These are phyloP conservation scores for Pseudogymnoascus destructans DNA, from an alignment of 2,329 filamentous ascomycete species.

Conservation along the genomic window DNA sequence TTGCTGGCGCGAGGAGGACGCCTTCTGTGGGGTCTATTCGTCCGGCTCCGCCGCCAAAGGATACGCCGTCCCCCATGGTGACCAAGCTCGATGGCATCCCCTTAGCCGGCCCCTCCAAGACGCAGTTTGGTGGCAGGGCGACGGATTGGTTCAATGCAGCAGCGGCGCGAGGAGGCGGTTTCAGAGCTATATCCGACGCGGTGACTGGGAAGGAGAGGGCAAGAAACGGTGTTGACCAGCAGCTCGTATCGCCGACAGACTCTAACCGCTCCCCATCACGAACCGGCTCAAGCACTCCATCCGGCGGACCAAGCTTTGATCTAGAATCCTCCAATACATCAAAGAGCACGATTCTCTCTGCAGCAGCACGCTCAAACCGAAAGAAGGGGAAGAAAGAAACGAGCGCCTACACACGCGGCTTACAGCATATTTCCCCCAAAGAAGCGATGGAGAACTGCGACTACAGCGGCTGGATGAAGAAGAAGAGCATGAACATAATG, in stretches of 20 bases:
- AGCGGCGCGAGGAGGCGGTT: constrained; percentile 46
- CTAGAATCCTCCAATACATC: constrained; percentile 58
- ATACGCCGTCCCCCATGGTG: constrained; percentile 41
- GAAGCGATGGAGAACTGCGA: constrained; percentile 81
- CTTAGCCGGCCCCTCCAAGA: constrained; percentile 26
- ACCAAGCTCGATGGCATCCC: constrained; percentile 41
- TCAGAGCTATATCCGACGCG: constrained; percentile 77
- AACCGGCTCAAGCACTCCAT: constrained; percentile 63
- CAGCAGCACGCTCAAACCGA: constrained; percentile 35
- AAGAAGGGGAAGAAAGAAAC: constrained; percentile 88
- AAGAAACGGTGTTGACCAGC: constrained; percentile 36
- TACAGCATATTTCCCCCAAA: constrained; percentile 66
- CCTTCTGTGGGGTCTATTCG: constrained; percentile 40
- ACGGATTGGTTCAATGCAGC: constrained; percentile 40
- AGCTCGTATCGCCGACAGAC: constrained; percentile 19
- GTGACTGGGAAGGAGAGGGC: constrained; percentile 40
- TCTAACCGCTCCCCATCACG: constrained; percentile 45
- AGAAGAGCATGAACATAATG: constrained; percentile 92
- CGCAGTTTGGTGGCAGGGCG: constrained; percentile 34
- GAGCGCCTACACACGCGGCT: constrained; percentile 79
- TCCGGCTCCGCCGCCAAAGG: constrained; percentile 44
- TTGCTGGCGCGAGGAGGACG: constrained; percentile 26
- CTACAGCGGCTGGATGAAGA: constrained; percentile 99
- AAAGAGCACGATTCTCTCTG: constrained; percentile 38
- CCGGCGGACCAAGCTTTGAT: constrained; percentile 58